A percentile compares a stretch with the other conserved stretches of the same genome.
phyloP scores from a whole-genome alignment of 2,329 filamentous ascomycete genomes.

The Acephala macrosclerotiorum region DNA sequence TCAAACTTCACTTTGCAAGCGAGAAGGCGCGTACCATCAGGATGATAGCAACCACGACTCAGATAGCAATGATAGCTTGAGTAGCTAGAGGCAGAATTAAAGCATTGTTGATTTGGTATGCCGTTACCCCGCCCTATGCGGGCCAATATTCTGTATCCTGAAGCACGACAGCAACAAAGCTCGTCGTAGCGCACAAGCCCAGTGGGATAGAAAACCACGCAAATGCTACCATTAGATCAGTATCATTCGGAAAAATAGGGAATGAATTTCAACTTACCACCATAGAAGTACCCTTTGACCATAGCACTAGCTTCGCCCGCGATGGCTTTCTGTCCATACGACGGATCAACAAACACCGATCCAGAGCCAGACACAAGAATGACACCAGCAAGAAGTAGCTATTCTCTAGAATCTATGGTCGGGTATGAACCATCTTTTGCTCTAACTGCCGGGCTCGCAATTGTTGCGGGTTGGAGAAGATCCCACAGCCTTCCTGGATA shows the following conservation, averaged over 20 bases:
- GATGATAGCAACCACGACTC: conserved; percentile 72
- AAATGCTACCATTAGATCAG: conserved; percentile 38
- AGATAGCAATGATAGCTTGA: conserved; percentile 73
- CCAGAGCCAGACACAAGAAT: conserved; percentile 22
- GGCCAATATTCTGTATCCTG: conserved; percentile 11
- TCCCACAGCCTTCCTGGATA: conserved; percentile 58
- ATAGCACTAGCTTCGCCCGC: conserved; percentile 54
- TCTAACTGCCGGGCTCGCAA: conserved; percentile 54
- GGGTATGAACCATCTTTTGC: conserved; percentile 61
- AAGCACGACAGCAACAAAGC: conserved; percentile 54
- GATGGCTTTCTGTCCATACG: conserved; percentile 52
- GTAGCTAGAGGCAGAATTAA: conserved; percentile 64
- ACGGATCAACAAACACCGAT: conserved; percentile 22
- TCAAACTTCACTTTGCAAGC: background rate
- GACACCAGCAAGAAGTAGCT: conserved; percentile 20
- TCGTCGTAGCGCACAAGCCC: conserved; percentile 59
- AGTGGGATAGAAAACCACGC: conserved; percentile 62
- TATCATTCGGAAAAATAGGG: background rate
- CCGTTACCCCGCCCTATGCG: background rate
- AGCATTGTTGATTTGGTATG: conserved; percentile 13
- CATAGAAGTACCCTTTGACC: conserved; percentile 58
- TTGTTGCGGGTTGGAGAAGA: conserved; percentile 53
- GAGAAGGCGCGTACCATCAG: conserved; percentile 51
- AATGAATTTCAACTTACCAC: conserved; percentile 48
- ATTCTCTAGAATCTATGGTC: conserved; percentile 62